These are phyloP conservation scores for Canna indica DNA, from an alignment of 176 grass and related monocot species.

Conservation along the genomic window DNA sequence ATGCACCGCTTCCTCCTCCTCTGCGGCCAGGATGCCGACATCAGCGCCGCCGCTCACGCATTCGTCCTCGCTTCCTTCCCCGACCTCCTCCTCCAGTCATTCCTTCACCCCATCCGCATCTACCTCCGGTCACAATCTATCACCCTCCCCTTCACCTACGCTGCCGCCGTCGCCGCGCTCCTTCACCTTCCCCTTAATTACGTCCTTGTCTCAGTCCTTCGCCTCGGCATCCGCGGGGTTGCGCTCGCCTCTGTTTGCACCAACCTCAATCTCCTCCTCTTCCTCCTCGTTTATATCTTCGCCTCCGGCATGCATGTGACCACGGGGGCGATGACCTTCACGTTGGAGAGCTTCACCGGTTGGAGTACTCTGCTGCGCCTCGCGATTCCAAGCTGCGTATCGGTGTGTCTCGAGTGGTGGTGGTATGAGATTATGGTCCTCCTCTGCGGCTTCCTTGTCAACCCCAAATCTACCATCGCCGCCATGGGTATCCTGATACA, in stretches of 20 bases:
- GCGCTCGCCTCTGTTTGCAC: slow-evolving; percentile 58
- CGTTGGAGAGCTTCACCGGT: slow-evolving; percentile 10
- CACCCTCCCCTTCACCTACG: slow-evolving; percentile 81
- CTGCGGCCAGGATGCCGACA: slow-evolving; percentile 55
- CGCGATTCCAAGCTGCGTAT: slow-evolving; percentile 77
- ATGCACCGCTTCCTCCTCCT: slow-evolving; percentile 53
- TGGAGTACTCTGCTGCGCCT: slow-evolving; percentile 53
- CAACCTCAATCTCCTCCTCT: slow-evolving; percentile 72
- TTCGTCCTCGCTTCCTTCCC: slow-evolving; percentile 78
- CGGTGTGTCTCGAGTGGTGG: slow-evolving; percentile 89
- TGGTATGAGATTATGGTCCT: slow-evolving; percentile 98
- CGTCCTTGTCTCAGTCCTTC: slow-evolving; percentile 45
- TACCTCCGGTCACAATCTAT: slow-evolving; percentile 82
- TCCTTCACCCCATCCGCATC: slow-evolving; percentile 89
- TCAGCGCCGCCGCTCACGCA: slow-evolving; percentile 43
- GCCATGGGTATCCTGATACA: slow-evolving; percentile 86
- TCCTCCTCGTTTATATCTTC: slow-evolving; percentile 51
- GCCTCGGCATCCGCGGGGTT: slow-evolving; percentile 65
- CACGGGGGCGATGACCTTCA: neutral
- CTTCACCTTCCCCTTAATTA: slow-evolving; percentile 70
- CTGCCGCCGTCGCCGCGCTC: slow-evolving; percentile 38
- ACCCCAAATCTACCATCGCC: slow-evolving; percentile 75
- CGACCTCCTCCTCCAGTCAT: slow-evolving; percentile 60
- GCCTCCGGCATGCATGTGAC: slow-evolving; percentile 30
- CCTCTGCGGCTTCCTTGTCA: slow-evolving; percentile 62